Percentiles rank a stretch among this genome's conserved stretches.
Evolutionary conservation across 352 stramenopile genomes (phyloP).

Genomic region (Lagenidium sp.): DNA sequence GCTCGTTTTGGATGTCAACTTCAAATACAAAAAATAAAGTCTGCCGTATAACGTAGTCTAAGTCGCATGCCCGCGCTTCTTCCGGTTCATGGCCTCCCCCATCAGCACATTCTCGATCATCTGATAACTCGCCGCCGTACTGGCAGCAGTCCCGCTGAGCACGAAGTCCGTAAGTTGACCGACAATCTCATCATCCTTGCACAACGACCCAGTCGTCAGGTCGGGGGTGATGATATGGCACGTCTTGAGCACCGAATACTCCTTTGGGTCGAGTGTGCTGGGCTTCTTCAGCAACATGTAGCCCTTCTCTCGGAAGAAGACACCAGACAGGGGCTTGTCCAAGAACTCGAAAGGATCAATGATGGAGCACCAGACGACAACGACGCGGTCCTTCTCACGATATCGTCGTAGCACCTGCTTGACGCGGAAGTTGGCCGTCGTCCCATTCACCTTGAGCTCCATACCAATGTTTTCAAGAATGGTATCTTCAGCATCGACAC

Average conservation of each 20-base stretch:
- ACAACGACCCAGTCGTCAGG: conserved; percentile 15
- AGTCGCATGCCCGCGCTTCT: no score
- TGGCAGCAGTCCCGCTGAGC: conserved; percentile 11
- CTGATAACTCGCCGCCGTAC: conserved; percentile 10
- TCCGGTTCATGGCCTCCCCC: no score
- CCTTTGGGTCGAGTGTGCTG: conserved; percentile 17
- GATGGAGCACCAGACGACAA: conserved; percentile 46
- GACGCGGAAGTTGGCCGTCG: conserved; percentile 31
- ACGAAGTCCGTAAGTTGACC: conserved; percentile 16
- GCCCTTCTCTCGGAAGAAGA: conserved; percentile 54
- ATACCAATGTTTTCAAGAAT: conserved; percentile 55
- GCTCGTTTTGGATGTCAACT: no score
- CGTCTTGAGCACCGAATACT: conserved; percentile 33
- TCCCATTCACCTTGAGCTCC: conserved; percentile 35
- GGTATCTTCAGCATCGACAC: conserved; percentile 32
- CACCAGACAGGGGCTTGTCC: conserved; percentile 24
- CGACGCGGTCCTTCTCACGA: conserved; percentile 30
- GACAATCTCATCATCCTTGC: conserved; percentile 15
- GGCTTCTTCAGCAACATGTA: conserved; percentile 43
- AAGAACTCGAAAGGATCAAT: conserved; percentile 52
- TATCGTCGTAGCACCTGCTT: conserved; percentile 46
- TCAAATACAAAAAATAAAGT: no score
- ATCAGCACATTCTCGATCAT: conserved; percentile 19
- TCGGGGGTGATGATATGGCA: conserved; percentile 49
- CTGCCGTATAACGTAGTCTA: no score